Base-by-base conservation (phyloP, 2,329 filamentous ascomycete genomes). In the Penicillium sp. region DNA sequence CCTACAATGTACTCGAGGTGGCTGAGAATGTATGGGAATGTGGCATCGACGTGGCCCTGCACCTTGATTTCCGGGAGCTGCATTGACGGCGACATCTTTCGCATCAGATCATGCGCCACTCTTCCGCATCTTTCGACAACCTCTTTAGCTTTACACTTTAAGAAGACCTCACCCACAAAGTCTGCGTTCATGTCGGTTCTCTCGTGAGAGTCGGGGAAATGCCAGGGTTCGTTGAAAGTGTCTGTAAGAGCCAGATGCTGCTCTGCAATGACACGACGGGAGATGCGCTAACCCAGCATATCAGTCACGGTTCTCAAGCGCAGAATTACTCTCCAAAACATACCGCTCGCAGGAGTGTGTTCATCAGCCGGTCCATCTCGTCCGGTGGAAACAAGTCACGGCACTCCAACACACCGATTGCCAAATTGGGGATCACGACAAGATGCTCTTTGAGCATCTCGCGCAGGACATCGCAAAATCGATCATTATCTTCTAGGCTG, bases 1-100 rank as follows among this genome's bases (percentile, higher is more conserved):
- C 94, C 92, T 52, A 99, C 84, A 63, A 99, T 96, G 74, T 99
- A 99, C 74, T 99, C 93, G 47, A 99, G 82, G 70, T 97, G 94
- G 67, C 87, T 94, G 47, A 96, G 83, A 59, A 99, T 97, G 67
- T 96, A 99, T 1, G 95, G 94, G 67, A 99, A 99, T 29, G 86
- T 95, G 4, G 92, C 92, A 28, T 89, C 85, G 2, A 94, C 79
- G 68, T 99, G 91, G 21, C 95, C 94, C 57, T 88, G 82, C 52
- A 99, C 80, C 43, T 82, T 84, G 71, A 99, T 89, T 58, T 91
- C 85, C 5, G 94, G 94, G 1, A 99, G 81, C 46, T 80, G 76
- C 49, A 86, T 79, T 1, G 85, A 79, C 0, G 88, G 89, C 63
- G 95, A 92, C 46, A 87, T 88, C 51, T 86, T 82, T 56, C 82